Conservation (phyloP, 768 basidiomycete genomes). For the Lentinula sp. region DNA sequence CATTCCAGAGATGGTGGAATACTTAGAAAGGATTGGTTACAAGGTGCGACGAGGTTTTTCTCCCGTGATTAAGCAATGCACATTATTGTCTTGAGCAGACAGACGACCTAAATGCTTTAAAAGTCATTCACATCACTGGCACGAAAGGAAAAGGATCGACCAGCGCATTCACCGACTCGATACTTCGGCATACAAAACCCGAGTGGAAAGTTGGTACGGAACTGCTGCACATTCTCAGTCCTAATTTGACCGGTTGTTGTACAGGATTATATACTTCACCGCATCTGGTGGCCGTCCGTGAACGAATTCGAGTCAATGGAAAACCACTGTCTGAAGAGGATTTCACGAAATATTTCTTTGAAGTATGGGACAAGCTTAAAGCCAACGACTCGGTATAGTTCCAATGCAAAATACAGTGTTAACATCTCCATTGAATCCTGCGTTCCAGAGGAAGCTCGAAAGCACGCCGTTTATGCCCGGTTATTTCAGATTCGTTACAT, state of each 20-base stretch:
- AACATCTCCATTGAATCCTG: background rate
- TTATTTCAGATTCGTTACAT: conserved; percentile 92
- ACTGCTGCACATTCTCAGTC: background rate
- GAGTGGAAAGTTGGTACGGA: conserved; percentile 75
- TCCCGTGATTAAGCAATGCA: background rate
- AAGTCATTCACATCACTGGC: conserved; percentile 94
- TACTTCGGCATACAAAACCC: conserved; percentile 71
- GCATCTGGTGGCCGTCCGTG: conserved; percentile 91
- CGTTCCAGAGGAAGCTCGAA: conserved; percentile 36
- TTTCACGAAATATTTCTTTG: conserved; percentile 91
- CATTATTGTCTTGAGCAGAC: conserved; percentile 39
- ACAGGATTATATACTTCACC: conserved; percentile 94
- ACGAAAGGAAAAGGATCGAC: conserved; percentile 99
- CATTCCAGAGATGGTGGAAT: conserved; percentile 88
- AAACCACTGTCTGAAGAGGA: conserved; percentile 80
- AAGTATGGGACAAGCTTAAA: conserved; percentile 87
- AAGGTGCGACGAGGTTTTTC: conserved; percentile 39
- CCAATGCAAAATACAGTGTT: background rate
- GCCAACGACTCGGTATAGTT: conserved; percentile 48
- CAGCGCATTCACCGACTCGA: conserved; percentile 85
- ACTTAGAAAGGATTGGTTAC: conserved; percentile 82
- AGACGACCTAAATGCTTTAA: conserved; percentile 76
- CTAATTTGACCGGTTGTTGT: background rate
- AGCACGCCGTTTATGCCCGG: conserved; percentile 70
- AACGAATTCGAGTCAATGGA: conserved; percentile 93